These are phyloP conservation scores for Eucalyptus regnans DNA, from an alignment of 345 rosid species.

Conservation along the genomic window DNA sequence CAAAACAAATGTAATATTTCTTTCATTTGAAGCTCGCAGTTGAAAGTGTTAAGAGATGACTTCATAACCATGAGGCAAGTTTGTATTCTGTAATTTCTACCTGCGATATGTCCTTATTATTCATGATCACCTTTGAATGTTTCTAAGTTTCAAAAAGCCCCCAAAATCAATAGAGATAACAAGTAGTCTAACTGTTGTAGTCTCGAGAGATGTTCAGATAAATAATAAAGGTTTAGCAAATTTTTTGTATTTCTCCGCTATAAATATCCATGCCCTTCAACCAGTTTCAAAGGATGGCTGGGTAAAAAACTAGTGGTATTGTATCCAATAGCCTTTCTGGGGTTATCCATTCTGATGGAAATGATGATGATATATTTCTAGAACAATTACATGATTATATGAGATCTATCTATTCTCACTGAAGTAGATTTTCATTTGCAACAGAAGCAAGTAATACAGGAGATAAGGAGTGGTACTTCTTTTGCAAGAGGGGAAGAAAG, in stretches of 20 bases:
- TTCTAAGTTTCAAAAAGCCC: not conserved
- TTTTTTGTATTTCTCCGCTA: not conserved
- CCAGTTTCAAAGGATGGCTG: not conserved
- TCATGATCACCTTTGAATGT: not conserved
- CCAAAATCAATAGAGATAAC: not conserved
- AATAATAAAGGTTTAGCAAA: not conserved
- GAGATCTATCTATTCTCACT: not conserved
- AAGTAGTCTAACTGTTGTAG: not conserved
- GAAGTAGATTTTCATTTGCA: not conserved
- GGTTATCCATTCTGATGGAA: not conserved
- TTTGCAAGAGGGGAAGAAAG: constrained; percentile 83
- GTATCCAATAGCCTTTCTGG: not conserved
- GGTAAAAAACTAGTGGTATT: not conserved
- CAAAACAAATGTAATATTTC: not conserved
- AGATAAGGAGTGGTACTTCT: constrained; percentile 76
- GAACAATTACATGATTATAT: not conserved
- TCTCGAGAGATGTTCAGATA: not conserved
- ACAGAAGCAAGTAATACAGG: constrained; percentile 23
- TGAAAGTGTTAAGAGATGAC: not conserved
- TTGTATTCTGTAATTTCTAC: not conserved
- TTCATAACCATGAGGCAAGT: not conserved
- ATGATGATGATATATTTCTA: not conserved
- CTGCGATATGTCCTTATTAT: not conserved
- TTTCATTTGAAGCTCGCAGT: not conserved
- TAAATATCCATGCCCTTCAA: not conserved